phyloP scores from a whole-genome alignment of 176 grass and related monocot genomes.

The Themeda triandra region DNA sequence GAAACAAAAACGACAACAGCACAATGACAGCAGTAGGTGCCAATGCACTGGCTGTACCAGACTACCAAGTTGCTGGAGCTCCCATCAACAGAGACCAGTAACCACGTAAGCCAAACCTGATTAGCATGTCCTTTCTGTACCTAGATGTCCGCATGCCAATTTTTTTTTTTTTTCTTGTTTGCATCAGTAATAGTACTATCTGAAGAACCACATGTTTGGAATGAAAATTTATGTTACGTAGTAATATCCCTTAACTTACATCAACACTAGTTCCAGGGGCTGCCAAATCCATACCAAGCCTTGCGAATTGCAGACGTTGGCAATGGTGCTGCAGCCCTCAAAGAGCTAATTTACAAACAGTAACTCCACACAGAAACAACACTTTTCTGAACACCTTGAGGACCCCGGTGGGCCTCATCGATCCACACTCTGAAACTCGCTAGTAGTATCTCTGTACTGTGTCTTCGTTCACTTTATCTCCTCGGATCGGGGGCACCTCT shows the following conservation, averaged over 20 bases:
- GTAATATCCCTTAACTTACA: neutral
- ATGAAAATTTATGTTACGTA: neutral
- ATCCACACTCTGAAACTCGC: slow-evolving; percentile 1
- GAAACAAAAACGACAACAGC: too few relatives aligned
- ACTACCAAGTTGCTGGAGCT: neutral
- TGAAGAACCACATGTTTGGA: neutral
- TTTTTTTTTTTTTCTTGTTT: neutral
- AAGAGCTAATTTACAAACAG: neutral
- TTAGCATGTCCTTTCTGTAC: neutral
- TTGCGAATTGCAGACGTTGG: neutral
- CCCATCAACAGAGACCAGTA: neutral
- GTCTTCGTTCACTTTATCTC: neutral
- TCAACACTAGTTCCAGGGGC: neutral
- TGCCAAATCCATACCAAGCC: neutral
- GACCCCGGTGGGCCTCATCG: neutral
- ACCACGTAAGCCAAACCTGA: neutral
- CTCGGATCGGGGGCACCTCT: neutral
- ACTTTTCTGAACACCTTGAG: neutral
- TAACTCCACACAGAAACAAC: neutral
- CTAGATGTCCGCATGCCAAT: neutral
- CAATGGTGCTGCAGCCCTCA: neutral
- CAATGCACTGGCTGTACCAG: too few relatives aligned
- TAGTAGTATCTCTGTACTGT: neutral
- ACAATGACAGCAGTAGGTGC: too few relatives aligned
- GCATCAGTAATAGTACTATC: neutral